These are phyloP conservation scores for Tanacetum coccineum DNA, from an alignment of 129 eudicot species.

Conservation along the genomic window DNA sequence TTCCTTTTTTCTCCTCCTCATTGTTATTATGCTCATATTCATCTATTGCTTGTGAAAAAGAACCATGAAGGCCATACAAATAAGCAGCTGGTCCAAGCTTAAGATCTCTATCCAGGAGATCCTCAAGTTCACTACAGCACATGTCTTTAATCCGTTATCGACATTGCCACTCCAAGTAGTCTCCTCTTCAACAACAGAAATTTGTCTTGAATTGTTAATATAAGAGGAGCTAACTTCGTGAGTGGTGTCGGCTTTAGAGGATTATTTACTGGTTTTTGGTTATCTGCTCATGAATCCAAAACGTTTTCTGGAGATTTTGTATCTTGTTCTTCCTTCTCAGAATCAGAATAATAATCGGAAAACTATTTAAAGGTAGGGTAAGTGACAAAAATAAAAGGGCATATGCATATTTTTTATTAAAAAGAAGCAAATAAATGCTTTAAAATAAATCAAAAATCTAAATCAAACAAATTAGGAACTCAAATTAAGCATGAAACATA, in stretches of 20 bases:
- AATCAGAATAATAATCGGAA: conserved; percentile 72
- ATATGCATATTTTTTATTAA: no score
- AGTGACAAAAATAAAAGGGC: no score
- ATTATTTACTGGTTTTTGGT: conserved; percentile 16
- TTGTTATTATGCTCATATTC: conserved; percentile 22
- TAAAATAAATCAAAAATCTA: no score
- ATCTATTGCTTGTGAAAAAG: conserved; percentile 39
- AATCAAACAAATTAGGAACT: no score
- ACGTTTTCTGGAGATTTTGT: conserved; percentile 25
- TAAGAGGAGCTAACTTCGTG: conserved; percentile 21
- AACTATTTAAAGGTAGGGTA: no score
- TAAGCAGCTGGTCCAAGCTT: conserved; percentile 67
- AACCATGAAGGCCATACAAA: conserved; percentile 45
- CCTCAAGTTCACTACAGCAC: conserved; percentile 60
- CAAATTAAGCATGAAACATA: no score
- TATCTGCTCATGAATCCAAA: conserved; percentile 29
- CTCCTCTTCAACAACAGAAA: conserved; percentile 35
- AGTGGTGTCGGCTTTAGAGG: conserved; percentile 20
- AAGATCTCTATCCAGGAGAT: conserved; percentile 83
- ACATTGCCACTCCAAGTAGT: not conserved
- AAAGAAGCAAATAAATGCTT: no score
- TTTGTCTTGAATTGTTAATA: conserved; percentile 23
- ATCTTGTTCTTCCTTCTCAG: conserved; percentile 57
- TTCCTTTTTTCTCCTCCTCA: conserved; percentile 36
- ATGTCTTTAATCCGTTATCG: not conserved